A percentile compares a stretch with the other conserved stretches of the same genome.
phyloP scores from a whole-genome alignment of 345 rosid species.

The Salix dunnii region DNA sequence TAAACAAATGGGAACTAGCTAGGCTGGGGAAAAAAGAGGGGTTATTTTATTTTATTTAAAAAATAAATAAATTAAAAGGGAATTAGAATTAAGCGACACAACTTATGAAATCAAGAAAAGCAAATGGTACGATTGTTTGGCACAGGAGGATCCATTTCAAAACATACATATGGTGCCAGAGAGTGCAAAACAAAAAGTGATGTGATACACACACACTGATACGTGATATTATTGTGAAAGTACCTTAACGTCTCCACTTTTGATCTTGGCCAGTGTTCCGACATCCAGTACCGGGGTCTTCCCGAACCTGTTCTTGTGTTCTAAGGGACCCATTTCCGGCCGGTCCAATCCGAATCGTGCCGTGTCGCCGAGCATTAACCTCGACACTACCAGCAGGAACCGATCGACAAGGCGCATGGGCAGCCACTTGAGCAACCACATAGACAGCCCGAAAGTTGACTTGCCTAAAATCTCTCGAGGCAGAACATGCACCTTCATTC shows the following conservation, averaged over 20 bases:
- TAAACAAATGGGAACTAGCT: not conserved
- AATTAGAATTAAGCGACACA: slow-evolving; percentile 4
- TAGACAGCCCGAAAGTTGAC: slow-evolving; percentile 76
- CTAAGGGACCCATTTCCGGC: slow-evolving; percentile 74
- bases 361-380: slow-evolving; percentile 64
- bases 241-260: slow-evolving; percentile 77
- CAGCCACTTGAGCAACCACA: slow-evolving; percentile 79
- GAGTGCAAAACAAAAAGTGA: not conserved
- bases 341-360: slow-evolving; percentile 58
- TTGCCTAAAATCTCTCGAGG: slow-evolving; percentile 88
- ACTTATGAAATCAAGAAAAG: slow-evolving; percentile 8
- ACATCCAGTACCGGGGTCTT: slow-evolving; percentile 89
- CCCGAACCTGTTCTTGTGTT: slow-evolving; percentile 59
- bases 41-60: too few species aligned
- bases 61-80: slow-evolving; percentile 1
- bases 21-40: not conserved
- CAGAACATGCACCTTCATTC: slow-evolving; percentile 73
- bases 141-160: slow-evolving; percentile 29
- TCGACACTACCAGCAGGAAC: slow-evolving; percentile 55
- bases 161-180: not conserved
- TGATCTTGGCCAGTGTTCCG: slow-evolving; percentile 73
- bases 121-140: slow-evolving; percentile 16
- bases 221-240: not conserved
- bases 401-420: slow-evolving; percentile 62
- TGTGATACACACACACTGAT: not conserved